phyloP scores from a whole-genome alignment of 164 flowering plant genomes.

The Saururus chinensis region DNA sequence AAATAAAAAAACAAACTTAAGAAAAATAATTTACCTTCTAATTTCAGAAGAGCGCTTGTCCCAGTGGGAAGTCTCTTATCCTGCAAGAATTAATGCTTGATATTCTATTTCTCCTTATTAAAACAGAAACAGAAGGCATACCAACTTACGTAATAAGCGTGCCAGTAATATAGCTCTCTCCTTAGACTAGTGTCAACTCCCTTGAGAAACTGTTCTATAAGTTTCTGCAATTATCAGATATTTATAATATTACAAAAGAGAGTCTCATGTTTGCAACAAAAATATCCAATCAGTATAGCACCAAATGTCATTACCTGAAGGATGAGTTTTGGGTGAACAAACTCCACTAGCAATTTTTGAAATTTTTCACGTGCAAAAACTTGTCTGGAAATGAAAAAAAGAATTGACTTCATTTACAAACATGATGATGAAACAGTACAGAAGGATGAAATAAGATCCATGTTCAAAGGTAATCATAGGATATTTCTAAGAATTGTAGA shows the following conservation, averaged over 20 bases:
- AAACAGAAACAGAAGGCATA: not conserved
- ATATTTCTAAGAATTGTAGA: no score
- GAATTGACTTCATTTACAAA: not conserved
- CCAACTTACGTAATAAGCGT: slow-evolving; percentile 66
- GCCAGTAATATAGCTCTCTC: slow-evolving; percentile 65
- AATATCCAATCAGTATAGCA: not conserved
- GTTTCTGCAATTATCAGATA: slow-evolving; percentile 40
- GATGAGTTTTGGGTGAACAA: slow-evolving; percentile 64
- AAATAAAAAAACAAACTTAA: not conserved
- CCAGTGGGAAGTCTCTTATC: slow-evolving; percentile 68
- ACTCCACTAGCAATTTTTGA: slow-evolving; percentile 52
- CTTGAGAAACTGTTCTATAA: slow-evolving; percentile 57
- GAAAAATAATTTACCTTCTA: slow-evolving; percentile 48
- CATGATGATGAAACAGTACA: no score
- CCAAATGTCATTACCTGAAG: slow-evolving; percentile 36
- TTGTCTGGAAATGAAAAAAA: slow-evolving; percentile 25
- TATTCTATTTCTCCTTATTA: not conserved
- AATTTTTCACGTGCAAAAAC: slow-evolving; percentile 32
- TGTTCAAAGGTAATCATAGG: no score
- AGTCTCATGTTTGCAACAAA: not conserved
- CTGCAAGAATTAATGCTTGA: slow-evolving; percentile 19
- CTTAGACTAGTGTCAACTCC: slow-evolving; percentile 34
- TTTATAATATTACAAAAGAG: slow-evolving; percentile 1
- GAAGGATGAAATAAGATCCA: not conserved
- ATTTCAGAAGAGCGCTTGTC: slow-evolving; percentile 50